These are phyloP conservation scores for Cucurbita pepo DNA, from an alignment of 306 rosid genomes.

Conservation along the genomic window DNA sequence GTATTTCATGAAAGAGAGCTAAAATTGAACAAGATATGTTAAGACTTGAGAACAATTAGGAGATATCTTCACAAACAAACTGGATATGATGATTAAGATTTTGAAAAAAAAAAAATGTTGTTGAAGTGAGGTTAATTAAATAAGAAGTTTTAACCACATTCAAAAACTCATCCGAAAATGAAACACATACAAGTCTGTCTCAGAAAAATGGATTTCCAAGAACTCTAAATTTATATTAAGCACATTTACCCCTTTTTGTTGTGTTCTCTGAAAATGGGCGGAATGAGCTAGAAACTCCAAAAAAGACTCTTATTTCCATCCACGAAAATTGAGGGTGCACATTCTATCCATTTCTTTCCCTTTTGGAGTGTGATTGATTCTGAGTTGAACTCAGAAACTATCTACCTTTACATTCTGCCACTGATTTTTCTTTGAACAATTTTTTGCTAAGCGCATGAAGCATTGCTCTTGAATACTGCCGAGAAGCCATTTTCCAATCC, in stretches of 20 bases:
- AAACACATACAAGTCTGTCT: not conserved
- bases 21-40: no score
- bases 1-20: no score
- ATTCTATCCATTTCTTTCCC: no score
- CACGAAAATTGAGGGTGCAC: no score
- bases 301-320: no score
- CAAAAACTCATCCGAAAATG: not conserved
- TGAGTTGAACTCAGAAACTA: not conserved
- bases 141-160: not conserved
- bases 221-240: not conserved
- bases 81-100: no score
- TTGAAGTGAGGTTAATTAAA: not conserved
- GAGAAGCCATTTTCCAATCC: conserved; percentile 93
- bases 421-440: conserved; percentile 50
- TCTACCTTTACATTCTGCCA: conserved; percentile 1
- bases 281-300: not conserved
- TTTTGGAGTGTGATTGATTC: no score
- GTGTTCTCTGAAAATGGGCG: not conserved
- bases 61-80: no score
- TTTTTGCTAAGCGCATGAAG: conserved; percentile 63
- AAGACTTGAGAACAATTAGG: no score
- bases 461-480: conserved; percentile 76
- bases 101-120: no score
- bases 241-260: not conserved
- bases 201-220: not conserved